Evolutionary conservation across 371 early-diverging fungal species (phyloP).

Genomic region (Entomophthora muscae): DNA sequence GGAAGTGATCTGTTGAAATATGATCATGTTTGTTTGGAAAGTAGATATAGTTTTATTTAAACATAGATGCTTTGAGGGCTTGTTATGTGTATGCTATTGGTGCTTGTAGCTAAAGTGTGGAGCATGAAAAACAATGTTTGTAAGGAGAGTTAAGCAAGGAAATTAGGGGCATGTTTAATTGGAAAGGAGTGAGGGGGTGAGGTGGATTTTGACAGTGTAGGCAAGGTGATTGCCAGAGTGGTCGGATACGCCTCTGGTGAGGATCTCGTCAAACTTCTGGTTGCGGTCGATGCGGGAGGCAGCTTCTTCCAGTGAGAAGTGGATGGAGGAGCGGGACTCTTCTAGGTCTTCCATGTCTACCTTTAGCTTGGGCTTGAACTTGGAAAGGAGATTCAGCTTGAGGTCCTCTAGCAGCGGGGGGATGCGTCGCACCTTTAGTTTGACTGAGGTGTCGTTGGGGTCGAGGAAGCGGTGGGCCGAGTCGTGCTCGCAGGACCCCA

Average conservation of each 20-base stretch:
- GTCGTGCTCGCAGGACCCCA: too few species aligned
- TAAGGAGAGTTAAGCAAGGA: too few species aligned
- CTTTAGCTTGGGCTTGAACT: too few species aligned
- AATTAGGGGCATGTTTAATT: too few species aligned
- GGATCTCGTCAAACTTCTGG: slow-evolving; percentile 1
- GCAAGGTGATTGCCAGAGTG: background rate
- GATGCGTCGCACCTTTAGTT: background rate
- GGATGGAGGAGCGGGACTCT: background rate
- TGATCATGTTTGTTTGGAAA: too few species aligned
- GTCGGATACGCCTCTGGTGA: background rate
- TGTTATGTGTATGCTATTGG: too few species aligned
- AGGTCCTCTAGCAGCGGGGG: background rate
- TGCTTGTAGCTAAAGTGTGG: too few species aligned
- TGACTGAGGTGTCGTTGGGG: background rate
- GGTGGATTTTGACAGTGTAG: slow-evolving; percentile 4
- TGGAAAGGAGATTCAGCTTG: background rate
- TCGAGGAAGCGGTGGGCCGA: background rate
- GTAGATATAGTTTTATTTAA: too few species aligned
- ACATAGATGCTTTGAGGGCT: too few species aligned
- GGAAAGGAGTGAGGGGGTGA: slow-evolving; percentile 1
- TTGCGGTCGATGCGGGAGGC: background rate
- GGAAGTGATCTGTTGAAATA: too few species aligned
- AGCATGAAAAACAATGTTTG: too few species aligned
- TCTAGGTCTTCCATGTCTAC: too few species aligned
- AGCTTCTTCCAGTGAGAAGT: slow-evolving; percentile 2